Base-by-base conservation (phyloP, 208 protist species). In the Strigomonas culicis region DNA sequence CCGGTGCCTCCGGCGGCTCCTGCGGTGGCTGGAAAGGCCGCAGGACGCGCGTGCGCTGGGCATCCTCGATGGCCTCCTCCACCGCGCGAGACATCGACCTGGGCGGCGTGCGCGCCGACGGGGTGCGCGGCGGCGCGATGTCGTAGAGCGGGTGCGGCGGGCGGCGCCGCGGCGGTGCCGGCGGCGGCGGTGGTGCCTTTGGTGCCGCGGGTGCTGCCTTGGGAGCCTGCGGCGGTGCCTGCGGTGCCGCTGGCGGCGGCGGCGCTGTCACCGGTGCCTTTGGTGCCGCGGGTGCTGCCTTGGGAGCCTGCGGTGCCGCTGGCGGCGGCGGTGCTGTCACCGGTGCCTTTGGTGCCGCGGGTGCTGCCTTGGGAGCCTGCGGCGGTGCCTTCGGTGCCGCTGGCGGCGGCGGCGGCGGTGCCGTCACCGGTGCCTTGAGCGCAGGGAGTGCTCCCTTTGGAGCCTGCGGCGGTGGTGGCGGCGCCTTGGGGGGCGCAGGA, bases 371-470 rank as follows among this genome's bases (percentile, higher is more conserved):
- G 27, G 44, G 30, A 34, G 64, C 15, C 47, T 32, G 32, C 2
- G 55, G 44, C 31, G 61, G 55, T 34, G 72, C 58, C 17, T 62
- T 39, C 21, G 66, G 7, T 21, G 50, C 32, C 25, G 63, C 62
- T 27, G 66, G 53, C 6, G 60, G 62, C 46, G 70, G 56, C 57
- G 77, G 21, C 46, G 44, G 11, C 24, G 57, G 59, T 68, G 74
- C 39, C 39, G 68, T 21, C 19, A 50, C 44, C 28, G 74, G 34
- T 43, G 70, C 41, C 19, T 41, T 68, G 30, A 63, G 72, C n/a
- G 72, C 53, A 17, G 53, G 47, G 6, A 13, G 36, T 6, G 36
- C 8, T 13, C 8, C 8, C 36, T 6, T 6, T 13, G 36, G 36
- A 6, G 36, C 8, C 36, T 6, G 36, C 36, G 36, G 43, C 43